Base-by-base conservation (phyloP, 441 rosid genomes). In the Capsella rubella region DNA sequence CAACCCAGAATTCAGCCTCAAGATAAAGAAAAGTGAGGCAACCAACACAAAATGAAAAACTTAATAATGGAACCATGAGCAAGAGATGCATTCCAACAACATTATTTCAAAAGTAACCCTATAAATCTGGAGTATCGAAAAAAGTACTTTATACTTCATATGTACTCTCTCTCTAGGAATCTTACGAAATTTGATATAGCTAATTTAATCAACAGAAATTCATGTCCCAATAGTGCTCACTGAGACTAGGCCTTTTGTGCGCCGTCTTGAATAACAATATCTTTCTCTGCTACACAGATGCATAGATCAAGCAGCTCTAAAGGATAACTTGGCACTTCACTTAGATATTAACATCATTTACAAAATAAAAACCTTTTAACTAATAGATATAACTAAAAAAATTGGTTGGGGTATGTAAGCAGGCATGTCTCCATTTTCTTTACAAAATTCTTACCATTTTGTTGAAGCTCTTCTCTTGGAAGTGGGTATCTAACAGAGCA, bases 401-500 rank as follows among this genome's bases (percentile, higher is more conserved):
- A 25, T 39, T 29, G 32, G 59, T 37, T 21, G 27, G 31, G 29
- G 13, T 54, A 58, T 29, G 35, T 14, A 57, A 49, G 21, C 15
- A 70, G 21, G 67, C 29, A 50, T 65, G 34, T 35, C 37, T 65
- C 50, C 32, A 45, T 35, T 52, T 51, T 39, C 10, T 39, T 58
- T 3, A 42, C 35, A 67, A 29, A 34, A 64, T 49, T 56, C 84
- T 80, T 81, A 95, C 99, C 96, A 71, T 89, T 86, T 64, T 82
- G 88, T 62, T 83, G 84, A 72, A 95, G 88, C 62, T 86, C 97
- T 71, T 82, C 86, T 64, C 69, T 77, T 25, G 97, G 88, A 55
- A 95, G 96, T 73, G 98, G 98, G 84, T 90, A 90, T 64, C 84
- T 86, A 64, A 90, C 79, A 64, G 96, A 90, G 78, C 98, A 92